phyloP scores from a whole-genome alignment of 371 early-diverging fungal species.

The Capillidium rhysosporum region DNA sequence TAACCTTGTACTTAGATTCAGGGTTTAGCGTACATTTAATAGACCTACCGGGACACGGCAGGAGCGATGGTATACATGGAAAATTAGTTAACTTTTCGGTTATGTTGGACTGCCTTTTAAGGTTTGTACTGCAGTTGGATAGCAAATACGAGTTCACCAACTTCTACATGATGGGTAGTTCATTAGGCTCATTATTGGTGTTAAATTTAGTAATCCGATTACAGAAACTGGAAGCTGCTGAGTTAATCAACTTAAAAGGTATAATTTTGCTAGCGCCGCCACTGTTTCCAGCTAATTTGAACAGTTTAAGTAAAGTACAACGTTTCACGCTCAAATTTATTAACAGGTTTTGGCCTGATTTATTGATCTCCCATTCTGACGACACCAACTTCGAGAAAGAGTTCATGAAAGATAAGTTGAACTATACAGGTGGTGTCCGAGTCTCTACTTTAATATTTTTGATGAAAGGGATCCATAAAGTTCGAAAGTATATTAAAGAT shows the following conservation, averaged over 20 bases:
- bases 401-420: not conserved
- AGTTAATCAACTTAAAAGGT: not conserved
- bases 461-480: not conserved
- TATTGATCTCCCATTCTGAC: too few relatives aligned
- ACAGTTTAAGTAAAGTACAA: not conserved
- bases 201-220: not conserved
- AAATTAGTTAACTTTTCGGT: not conserved
- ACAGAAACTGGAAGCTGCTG: not conserved
- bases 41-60: constrained; percentile 5
- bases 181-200: not conserved
- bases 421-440: not conserved
- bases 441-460: not conserved
- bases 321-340: not conserved
- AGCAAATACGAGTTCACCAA: not conserved
- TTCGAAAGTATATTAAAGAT: not conserved
- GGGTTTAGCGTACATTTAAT: constrained; percentile 1
- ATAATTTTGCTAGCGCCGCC: too few relatives aligned
- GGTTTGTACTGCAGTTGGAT: not conserved
- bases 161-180: constrained; percentile 2
- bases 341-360: not conserved
- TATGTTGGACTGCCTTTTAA: not conserved
- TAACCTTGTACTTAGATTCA: not conserved
- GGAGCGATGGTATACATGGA: constrained; percentile 6
- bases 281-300: not conserved
- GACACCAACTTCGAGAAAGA: not conserved